Percentiles rank a stretch among this genome's conserved stretches.
These are phyloP conservation scores for Rutstroemia sp. DNA, from an alignment of 2,329 filamentous ascomycete species.

Conservation along the genomic window DNA sequence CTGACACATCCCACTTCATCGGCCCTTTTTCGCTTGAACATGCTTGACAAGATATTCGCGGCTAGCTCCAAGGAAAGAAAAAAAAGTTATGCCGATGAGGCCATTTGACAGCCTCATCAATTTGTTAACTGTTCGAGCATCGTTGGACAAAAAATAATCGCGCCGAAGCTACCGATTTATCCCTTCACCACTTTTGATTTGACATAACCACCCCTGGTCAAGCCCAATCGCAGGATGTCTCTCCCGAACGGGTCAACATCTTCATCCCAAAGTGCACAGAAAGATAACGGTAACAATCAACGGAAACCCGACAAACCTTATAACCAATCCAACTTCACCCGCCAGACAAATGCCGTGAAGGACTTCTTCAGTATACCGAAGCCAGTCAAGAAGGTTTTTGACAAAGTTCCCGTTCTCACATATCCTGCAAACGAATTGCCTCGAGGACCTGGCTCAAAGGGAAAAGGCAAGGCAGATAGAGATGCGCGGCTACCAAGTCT, in stretches of 20 bases:
- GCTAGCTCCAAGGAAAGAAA: neutral
- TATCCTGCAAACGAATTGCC: slow-evolving; percentile 73
- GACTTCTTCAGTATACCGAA: slow-evolving; percentile 46
- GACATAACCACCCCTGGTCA: neutral
- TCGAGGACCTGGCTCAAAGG: slow-evolving; percentile 40
- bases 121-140: neutral
- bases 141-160: neutral
- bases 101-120: neutral
- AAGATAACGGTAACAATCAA: neutral
- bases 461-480: slow-evolving; percentile 4
- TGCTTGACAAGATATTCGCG: neutral
- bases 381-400: slow-evolving; percentile 76
- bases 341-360: slow-evolving; percentile 14
- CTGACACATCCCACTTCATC: neutral
- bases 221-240: neutral
- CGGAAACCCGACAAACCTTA: neutral
- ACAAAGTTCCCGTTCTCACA: slow-evolving; percentile 69
- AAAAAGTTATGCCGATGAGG: neutral
- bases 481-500: slow-evolving; percentile 45
- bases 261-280: neutral
- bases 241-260: neutral
- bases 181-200: neutral
- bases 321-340: slow-evolving; percentile 13
- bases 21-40: neutral
- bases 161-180: neutral